phyloP scores from a whole-genome alignment of 495 filamentous ascomycete species.

The Hypoxylon subgilvum region DNA sequence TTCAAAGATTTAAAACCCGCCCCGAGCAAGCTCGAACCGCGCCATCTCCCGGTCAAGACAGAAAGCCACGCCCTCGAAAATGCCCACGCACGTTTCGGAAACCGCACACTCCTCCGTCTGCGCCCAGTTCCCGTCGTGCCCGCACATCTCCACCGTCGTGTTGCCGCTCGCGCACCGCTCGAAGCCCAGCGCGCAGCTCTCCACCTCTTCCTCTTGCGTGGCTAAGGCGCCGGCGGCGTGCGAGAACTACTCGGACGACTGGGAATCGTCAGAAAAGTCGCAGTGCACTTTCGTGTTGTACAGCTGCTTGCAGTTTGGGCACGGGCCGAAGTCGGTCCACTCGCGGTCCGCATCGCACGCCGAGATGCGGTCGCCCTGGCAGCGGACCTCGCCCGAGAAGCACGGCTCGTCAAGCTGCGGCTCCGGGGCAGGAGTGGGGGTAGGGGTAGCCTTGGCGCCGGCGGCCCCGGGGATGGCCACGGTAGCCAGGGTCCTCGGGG shows the following conservation, averaged over 20 bases:
- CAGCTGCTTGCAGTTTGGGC: conserved; percentile 24
- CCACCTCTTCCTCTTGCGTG: background rate
- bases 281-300: conserved; percentile 25
- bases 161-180: background rate
- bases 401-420: background rate
- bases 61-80: conserved; percentile 5
- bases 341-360: conserved; percentile 4
- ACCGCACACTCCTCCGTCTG: background rate
- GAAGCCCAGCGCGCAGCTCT: conserved; percentile 1
- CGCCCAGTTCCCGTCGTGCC: background rate
- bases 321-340: conserved; percentile 27
- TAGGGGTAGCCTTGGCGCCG: background rate
- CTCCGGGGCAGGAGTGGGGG: background rate
- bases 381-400: conserved; percentile 19
- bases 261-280: background rate
- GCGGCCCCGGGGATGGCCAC: background rate
- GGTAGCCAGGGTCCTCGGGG: background rate
- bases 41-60: background rate
- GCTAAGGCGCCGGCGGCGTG: background rate
- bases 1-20: too few species aligned
- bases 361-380: conserved; percentile 11
- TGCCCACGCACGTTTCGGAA: background rate
- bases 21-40: background rate
- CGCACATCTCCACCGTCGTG: background rate
- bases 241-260: background rate